Percentiles rank a stretch among this genome's conserved stretches.
These are phyloP conservation scores for Aspergillus hortae DNA, from an alignment of 2,329 filamentous ascomycete species.

Conservation along the genomic window DNA sequence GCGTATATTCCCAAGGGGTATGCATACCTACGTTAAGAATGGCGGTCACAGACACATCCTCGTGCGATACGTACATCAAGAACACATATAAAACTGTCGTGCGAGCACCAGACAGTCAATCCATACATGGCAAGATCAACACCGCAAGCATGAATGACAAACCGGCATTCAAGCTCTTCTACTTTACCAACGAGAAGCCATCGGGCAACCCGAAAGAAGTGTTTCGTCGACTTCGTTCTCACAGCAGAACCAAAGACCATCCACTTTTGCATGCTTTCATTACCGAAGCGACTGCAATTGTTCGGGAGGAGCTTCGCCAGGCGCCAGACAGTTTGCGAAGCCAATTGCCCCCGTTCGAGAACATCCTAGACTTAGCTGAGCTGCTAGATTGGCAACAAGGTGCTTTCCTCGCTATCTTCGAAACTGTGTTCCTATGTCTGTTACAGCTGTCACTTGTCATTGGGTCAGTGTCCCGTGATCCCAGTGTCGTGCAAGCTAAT, in stretches of 20 bases:
- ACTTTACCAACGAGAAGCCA: slow-evolving; percentile 51
- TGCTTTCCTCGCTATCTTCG: slow-evolving; percentile 42
- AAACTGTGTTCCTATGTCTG: slow-evolving; percentile 43
- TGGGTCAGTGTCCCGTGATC: slow-evolving; percentile 31
- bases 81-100: too few species aligned
- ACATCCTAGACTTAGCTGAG: slow-evolving; percentile 13
- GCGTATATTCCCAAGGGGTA: too few species aligned
- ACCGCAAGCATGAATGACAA: background rate
- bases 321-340: slow-evolving; percentile 12
- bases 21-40: too few species aligned
- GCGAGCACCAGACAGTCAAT: too few species aligned
- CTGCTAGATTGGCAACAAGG: slow-evolving; percentile 36
- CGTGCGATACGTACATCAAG: too few species aligned
- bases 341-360: slow-evolving; percentile 22
- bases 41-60: too few species aligned
- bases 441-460: slow-evolving; percentile 44
- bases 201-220: slow-evolving; percentile 41
- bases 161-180: slow-evolving; percentile 30
- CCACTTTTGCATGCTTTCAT: slow-evolving; percentile 41
- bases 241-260: slow-evolving; percentile 40
- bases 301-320: slow-evolving; percentile 40
- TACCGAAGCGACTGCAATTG: slow-evolving; percentile 35
- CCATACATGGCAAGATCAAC: too few species aligned
- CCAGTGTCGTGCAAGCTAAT: background rate
- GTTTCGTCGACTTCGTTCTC: slow-evolving; percentile 37